These are phyloP conservation scores for Petunia hybrid DNA, from an alignment of 305 asterid species.

Conservation along the genomic window DNA sequence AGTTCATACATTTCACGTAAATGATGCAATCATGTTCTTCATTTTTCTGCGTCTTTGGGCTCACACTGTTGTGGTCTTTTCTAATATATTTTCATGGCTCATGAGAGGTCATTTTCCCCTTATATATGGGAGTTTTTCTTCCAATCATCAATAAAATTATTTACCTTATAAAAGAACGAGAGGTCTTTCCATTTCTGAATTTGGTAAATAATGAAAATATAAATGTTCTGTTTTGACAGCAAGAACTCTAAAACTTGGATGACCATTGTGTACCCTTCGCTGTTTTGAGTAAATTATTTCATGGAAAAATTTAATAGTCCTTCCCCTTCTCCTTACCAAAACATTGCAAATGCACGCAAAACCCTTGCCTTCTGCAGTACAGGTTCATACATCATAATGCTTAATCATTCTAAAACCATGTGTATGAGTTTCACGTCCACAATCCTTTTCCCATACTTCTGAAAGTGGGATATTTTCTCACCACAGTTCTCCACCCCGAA, in stretches of 20 bases:
- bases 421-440: background rate
- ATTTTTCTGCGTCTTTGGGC: background rate
- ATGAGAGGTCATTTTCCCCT: no score
- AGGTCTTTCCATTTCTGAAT: background rate
- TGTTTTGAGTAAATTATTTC: background rate
- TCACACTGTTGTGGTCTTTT: background rate
- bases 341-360: constrained; percentile 9
- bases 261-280: background rate
- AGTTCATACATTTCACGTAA: background rate
- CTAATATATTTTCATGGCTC: background rate
- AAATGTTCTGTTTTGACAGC: background rate
- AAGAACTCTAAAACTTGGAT: background rate
- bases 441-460: background rate
- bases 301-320: background rate
- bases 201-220: background rate
- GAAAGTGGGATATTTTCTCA: background rate
- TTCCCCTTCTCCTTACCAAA: background rate
- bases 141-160: no score
- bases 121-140: no score
- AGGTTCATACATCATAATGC: constrained; percentile 13
- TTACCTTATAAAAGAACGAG: background rate
- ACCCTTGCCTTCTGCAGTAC: constrained; percentile 14
- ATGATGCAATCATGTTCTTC: background rate
- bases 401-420: background rate
- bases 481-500: background rate